phyloP scores from a whole-genome alignment of 495 filamentous ascomycete genomes.

The Neurospora sp. region DNA sequence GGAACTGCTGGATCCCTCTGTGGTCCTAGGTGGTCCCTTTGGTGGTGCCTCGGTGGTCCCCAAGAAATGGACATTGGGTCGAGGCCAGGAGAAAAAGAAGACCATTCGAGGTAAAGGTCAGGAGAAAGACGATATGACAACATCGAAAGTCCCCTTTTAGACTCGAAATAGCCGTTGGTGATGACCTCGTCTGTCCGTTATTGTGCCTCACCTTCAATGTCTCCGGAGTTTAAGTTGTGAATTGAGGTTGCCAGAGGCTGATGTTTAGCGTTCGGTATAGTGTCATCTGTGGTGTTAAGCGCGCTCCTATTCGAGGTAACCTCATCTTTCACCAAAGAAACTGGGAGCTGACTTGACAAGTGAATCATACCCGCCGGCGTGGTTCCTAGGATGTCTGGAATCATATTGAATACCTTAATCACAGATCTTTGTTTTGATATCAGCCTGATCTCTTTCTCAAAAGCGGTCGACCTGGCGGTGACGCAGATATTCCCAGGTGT shows the following conservation, averaged over 20 bases:
- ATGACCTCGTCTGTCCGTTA: background rate
- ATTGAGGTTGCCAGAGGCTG: background rate
- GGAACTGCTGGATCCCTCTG: background rate
- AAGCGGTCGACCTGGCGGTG: background rate
- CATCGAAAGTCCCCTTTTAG: no score
- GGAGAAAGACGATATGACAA: background rate
- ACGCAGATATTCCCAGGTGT: background rate
- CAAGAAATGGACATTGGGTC: background rate
- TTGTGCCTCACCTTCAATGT: background rate
- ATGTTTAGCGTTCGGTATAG: background rate
- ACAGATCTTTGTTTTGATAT: background rate
- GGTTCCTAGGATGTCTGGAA: background rate
- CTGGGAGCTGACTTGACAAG: background rate
- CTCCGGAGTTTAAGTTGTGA: background rate
- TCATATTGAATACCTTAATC: background rate
- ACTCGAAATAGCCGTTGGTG: background rate
- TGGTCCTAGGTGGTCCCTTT: no score
- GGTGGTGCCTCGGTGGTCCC: background rate
- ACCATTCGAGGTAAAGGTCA: background rate
- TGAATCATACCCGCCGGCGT: background rate
- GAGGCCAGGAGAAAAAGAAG: background rate
- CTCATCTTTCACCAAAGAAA: background rate
- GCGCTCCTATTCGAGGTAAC: background rate
- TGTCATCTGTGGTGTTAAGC: background rate
- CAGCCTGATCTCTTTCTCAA: background rate